Evolutionary conservation across 306 rosid genomes (phyloP).

Genomic region (Macrotyloma uniflorum): DNA sequence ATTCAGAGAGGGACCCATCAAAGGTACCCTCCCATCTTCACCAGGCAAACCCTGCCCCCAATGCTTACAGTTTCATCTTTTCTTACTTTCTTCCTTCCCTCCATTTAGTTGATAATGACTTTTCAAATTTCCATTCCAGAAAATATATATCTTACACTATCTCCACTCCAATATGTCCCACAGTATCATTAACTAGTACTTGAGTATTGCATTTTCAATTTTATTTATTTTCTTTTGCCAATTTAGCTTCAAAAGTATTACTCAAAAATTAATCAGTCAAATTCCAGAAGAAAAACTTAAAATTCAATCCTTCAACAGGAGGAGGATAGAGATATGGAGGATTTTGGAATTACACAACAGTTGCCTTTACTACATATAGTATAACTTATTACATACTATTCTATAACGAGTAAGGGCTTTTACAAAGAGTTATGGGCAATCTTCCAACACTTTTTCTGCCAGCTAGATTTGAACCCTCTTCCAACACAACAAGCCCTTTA

Average conservation of each 20-base stretch:
- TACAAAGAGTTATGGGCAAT: conserved; percentile 32
- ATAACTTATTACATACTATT: conserved; percentile 37
- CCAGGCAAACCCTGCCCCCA: background rate
- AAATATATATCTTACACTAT: background rate
- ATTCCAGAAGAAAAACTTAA: background rate
- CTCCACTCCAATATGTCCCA: background rate
- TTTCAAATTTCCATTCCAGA: background rate
- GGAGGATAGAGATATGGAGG: too few species aligned
- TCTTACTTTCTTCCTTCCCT: background rate
- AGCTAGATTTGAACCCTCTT: conserved; percentile 10
- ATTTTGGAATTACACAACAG: background rate
- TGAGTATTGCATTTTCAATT: too few species aligned
- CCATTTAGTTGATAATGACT: background rate
- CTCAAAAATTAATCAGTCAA: background rate
- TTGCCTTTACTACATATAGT: conserved; percentile 21
- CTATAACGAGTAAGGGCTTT: conserved; percentile 13
- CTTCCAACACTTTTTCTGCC: conserved; percentile 1
- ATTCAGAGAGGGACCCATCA: conserved; percentile 12
- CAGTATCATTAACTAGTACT: background rate
- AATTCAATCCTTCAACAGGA: background rate
- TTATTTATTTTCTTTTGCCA: background rate
- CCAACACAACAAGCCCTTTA: conserved; percentile 19
- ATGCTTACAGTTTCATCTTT: background rate
- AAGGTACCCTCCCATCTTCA: background rate
- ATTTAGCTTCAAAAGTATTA: background rate